Conservation (phyloP, 179 eudicot genomes). For the Camellia oleifera region DNA sequence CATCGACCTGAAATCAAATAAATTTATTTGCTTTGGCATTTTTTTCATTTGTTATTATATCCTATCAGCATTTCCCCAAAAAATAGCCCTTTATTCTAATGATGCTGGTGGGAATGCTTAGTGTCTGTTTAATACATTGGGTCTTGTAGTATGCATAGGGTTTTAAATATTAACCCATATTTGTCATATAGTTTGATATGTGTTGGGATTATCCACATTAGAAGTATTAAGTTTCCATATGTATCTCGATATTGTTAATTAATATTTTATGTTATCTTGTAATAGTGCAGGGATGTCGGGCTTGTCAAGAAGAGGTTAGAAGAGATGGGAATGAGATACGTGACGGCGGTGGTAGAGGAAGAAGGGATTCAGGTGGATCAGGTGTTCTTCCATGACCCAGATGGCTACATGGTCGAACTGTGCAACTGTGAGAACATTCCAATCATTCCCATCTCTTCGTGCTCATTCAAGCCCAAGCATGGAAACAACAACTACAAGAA, state of each 20-base stretch:
- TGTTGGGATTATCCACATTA: no score
- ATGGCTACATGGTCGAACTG: conserved; percentile 38
- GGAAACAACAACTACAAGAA: conserved; percentile 16
- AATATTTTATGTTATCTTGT: background rate
- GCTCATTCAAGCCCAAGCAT: conserved; percentile 11
- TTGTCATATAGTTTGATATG: no score
- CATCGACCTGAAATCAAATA: no score
- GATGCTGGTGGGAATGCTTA: no score
- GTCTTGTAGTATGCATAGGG: no score
- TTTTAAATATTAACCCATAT: no score
- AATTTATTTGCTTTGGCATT: no score
- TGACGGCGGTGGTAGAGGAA: conserved; percentile 27
- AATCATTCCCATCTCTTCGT: conserved; percentile 22
- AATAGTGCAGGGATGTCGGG: conserved; percentile 27
- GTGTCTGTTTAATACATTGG: no score
- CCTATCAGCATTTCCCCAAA: no score
- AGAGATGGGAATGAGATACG: conserved; percentile 24
- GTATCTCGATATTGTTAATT: background rate
- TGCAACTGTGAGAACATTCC: conserved; percentile 41
- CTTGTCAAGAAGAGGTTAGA: conserved; percentile 25
- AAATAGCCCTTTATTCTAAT: no score
- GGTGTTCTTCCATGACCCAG: conserved; percentile 46
- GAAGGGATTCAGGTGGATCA: conserved; percentile 36
- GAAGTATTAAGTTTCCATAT: no score
- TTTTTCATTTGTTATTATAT: no score